A percentile compares a stretch with the other conserved stretches of the same genome.
These are phyloP conservation scores for Penicillium ochrochloron DNA, from an alignment of 495 filamentous ascomycete genomes.

Conservation along the genomic window DNA sequence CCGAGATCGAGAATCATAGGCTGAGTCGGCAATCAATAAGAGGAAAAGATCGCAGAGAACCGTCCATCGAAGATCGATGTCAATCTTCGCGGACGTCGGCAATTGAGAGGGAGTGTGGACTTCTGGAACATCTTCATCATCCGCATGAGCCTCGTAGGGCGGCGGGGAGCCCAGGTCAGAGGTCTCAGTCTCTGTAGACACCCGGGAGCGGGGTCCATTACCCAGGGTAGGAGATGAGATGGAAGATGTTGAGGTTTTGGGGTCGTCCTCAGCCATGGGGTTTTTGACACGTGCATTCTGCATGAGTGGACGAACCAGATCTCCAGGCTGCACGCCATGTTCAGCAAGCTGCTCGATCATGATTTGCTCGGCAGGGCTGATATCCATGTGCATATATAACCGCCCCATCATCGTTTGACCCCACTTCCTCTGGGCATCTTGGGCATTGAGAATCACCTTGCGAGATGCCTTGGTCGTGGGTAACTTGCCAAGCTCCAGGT, in stretches of 20 bases:
- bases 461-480: slow-evolving; percentile 58
- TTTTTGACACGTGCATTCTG: slow-evolving; percentile 93
- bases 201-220: slow-evolving; percentile 31
- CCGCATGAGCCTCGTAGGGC: slow-evolving; percentile 70
- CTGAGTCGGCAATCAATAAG: slow-evolving; percentile 89
- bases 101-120: slow-evolving; percentile 83
- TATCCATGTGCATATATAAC: slow-evolving; percentile 95
- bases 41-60: slow-evolving; percentile 97
- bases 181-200: slow-evolving; percentile 36
- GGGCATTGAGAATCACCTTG: slow-evolving; percentile 68
- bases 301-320: slow-evolving; percentile 87
- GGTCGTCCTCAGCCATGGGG: slow-evolving; percentile 66
- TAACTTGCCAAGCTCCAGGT: slow-evolving; percentile 63
- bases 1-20: slow-evolving; percentile 90
- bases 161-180: slow-evolving; percentile 61
- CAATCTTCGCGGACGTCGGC: slow-evolving; percentile 77
- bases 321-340: slow-evolving; percentile 83
- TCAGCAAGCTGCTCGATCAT: slow-evolving; percentile 98
- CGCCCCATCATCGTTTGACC: slow-evolving; percentile 95
- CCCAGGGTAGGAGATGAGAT: slow-evolving; percentile 34
- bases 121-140: slow-evolving; percentile 67
- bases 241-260: slow-evolving; percentile 39
- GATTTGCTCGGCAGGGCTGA: slow-evolving; percentile 83
- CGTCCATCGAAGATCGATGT: slow-evolving; percentile 97
- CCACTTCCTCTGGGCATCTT: slow-evolving; percentile 91